Percentiles rank a stretch among this genome's conserved stretches.
Conservation (phyloP, 2,329 filamentous ascomycete genomes). For the Trichoderma arundinaceum region DNA sequence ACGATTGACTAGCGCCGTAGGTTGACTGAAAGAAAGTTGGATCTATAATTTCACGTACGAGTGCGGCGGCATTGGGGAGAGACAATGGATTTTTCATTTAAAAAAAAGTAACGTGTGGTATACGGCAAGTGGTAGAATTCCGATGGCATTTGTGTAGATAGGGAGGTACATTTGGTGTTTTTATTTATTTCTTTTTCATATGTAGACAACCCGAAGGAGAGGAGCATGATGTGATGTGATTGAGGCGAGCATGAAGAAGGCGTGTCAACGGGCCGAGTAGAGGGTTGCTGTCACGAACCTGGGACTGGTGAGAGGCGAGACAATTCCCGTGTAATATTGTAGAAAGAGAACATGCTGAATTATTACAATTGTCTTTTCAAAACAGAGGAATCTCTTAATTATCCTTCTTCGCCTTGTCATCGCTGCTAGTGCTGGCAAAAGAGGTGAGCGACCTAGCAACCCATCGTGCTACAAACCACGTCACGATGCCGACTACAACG, state of each 20-base stretch:
- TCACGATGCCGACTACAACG: constrained; percentile 59
- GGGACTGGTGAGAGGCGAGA: not conserved
- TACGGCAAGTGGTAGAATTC: constrained; percentile 8
- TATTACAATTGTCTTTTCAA: not conserved
- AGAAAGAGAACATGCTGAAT: not conserved
- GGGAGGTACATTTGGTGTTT: constrained; percentile 24
- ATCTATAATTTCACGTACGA: constrained; percentile 10
- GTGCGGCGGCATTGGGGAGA: not conserved
- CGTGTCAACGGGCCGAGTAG: not conserved
- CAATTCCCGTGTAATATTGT: not conserved
- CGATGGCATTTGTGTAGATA: constrained; percentile 24
- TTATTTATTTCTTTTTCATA: constrained; percentile 19
- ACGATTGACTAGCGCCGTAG: constrained; percentile 7
- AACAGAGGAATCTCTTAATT: constrained; percentile 35
- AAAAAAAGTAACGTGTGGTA: constrained; percentile 4
- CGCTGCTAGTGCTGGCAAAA: constrained; percentile 37
- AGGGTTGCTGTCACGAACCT: not conserved
- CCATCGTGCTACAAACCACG: constrained; percentile 52
- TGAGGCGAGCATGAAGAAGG: not conserved
- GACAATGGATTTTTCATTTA: not conserved
- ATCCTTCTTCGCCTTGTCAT: constrained; percentile 47
- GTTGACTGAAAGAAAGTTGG: not conserved
- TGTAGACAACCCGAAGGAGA: constrained; percentile 1
- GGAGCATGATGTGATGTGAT: constrained; percentile 5
- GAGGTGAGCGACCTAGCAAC: constrained; percentile 39